These are phyloP conservation scores for Cryptococcus sp. DNA, from an alignment of 1,284 basidiomycete genomes.

Conservation along the genomic window DNA sequence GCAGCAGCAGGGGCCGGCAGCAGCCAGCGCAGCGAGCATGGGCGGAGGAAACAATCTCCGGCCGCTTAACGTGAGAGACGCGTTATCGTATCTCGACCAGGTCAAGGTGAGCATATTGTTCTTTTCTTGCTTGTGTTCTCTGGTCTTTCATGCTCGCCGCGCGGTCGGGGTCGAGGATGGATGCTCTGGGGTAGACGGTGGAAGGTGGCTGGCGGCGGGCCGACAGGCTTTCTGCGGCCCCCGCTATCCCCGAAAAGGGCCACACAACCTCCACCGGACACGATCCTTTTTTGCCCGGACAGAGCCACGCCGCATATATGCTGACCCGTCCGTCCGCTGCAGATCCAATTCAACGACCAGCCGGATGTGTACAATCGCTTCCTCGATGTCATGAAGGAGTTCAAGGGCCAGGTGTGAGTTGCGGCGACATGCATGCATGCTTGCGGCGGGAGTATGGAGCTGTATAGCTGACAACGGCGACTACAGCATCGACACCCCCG, in stretches of 20 bases:
- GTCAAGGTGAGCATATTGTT: conserved; percentile 64
- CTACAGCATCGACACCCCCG: conserved; percentile 93
- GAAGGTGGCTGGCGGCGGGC: background rate
- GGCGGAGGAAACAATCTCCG: conserved; percentile 28
- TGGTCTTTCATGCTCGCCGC: background rate
- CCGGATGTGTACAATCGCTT: conserved; percentile 97
- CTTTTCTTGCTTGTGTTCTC: background rate
- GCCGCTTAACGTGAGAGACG: conserved; percentile 62
- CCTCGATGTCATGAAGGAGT: conserved; percentile 99
- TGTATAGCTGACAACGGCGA: background rate
- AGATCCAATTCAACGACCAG: conserved; percentile 79
- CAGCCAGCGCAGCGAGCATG: background rate
- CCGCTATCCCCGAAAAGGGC: background rate
- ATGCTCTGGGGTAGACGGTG: background rate
- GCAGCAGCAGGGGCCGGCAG: background rate
- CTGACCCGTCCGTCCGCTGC: background rate
- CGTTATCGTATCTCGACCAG: conserved; percentile 93
- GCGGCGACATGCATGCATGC: background rate
- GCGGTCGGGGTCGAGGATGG: background rate
- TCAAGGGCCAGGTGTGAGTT: conserved; percentile 89
- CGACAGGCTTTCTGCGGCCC: background rate
- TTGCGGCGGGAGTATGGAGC: background rate
- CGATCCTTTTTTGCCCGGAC: background rate
- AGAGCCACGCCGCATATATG: background rate
- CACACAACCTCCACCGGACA: conserved; percentile 15